Evolutionary conservation across 2,329 filamentous ascomycete species (phyloP).

Genomic region (Pleomassaria siparia): DNA sequence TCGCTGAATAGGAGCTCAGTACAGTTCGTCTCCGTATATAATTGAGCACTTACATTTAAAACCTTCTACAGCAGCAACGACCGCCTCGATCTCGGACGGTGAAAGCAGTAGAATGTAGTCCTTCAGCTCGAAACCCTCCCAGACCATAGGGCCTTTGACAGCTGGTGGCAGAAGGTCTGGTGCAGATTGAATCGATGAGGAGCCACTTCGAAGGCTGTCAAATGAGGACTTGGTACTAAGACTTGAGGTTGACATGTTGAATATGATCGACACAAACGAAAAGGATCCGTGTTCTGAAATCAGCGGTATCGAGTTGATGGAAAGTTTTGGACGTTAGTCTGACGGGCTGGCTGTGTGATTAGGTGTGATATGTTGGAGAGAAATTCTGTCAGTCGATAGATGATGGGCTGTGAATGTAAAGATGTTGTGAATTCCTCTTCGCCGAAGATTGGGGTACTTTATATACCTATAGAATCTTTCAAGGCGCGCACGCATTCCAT

Average conservation of each 20-base stretch:
- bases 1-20: slow-evolving; percentile 16
- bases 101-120: slow-evolving; percentile 33
- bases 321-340: too few species aligned
- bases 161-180: slow-evolving; percentile 34
- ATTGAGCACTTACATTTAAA: slow-evolving; percentile 30
- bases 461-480: slow-evolving; percentile 15
- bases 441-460: slow-evolving; percentile 5
- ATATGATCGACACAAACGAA: not conserved
- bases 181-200: slow-evolving; percentile 15
- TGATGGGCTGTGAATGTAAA: not conserved
- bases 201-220: slow-evolving; percentile 32
- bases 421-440: not conserved
- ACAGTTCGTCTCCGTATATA: not conserved
- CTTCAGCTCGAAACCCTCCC: slow-evolving; percentile 29
- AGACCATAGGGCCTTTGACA: slow-evolving; percentile 36
- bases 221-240: slow-evolving; percentile 33
- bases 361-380: too few species aligned
- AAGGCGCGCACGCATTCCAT: slow-evolving; percentile 1
- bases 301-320: too few species aligned
- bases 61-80: slow-evolving; percentile 35
- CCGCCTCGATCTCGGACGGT: slow-evolving; percentile 26
- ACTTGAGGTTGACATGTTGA: slow-evolving; percentile 25
- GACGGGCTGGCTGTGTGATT: too few species aligned
- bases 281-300: not conserved
- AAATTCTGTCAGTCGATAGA: slow-evolving; percentile 2